Evolutionary conservation across 2,329 filamentous ascomycete species (phyloP).

Genomic region (Penicillium frequentans): DNA sequence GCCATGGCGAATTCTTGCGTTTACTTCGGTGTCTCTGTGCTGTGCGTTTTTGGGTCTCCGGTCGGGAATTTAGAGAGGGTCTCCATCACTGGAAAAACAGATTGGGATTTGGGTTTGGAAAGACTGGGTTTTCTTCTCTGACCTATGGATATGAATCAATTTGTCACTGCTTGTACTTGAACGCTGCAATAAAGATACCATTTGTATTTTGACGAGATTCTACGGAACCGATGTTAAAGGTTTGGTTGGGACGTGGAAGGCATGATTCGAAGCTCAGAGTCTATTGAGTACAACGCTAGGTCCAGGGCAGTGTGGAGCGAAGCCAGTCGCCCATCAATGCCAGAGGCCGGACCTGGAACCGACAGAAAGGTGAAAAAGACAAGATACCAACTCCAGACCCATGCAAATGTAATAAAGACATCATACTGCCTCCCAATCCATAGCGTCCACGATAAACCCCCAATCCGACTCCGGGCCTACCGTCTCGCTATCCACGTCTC

Average conservation of each 20-base stretch:
- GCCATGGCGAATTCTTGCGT: not conserved
- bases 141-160: constrained; percentile 17
- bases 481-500: constrained; percentile 6
- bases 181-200: constrained; percentile 13
- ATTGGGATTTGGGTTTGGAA: constrained; percentile 18
- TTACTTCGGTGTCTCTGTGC: constrained; percentile 18
- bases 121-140: constrained; percentile 15
- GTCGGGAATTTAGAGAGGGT: constrained; percentile 31
- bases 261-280: not conserved
- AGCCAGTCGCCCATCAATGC: not conserved
- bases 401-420: constrained; percentile 1
- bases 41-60: constrained; percentile 24
- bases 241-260: too few relatives aligned
- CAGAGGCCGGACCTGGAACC: not conserved
- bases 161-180: constrained; percentile 17
- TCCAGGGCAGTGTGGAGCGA: not conserved
- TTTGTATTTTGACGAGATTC: not conserved
- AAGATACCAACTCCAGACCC: constrained; percentile 2
- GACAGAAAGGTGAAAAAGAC: not conserved
- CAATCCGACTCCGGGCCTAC: constrained; percentile 47
- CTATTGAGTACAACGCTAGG: not conserved
- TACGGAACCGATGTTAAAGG: too few relatives aligned
- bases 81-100: constrained; percentile 39
- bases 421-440: constrained; percentile 56
- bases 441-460: constrained; percentile 61